A percentile compares a stretch with the other conserved stretches of the same genome.
phyloP scores from a whole-genome alignment of 768 basidiomycete genomes.

The Erythrobasidium yunnanense region DNA sequence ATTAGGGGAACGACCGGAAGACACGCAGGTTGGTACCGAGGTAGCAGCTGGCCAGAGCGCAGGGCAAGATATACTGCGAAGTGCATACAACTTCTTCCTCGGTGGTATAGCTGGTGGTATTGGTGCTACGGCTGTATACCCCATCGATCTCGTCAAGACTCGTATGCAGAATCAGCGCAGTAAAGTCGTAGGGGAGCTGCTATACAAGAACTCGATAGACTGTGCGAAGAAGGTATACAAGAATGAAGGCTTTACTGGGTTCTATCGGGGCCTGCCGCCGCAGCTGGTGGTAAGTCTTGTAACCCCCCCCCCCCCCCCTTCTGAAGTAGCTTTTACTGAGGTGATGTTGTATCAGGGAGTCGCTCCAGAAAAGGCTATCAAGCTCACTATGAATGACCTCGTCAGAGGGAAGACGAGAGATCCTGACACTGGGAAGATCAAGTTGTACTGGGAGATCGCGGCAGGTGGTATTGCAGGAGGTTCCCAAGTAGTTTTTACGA shows the following conservation, averaged over 20 bases:
- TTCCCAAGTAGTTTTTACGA: conserved; percentile 98
- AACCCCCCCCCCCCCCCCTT: background rate
- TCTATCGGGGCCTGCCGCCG: conserved; percentile 90
- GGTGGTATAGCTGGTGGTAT: conserved; percentile 84
- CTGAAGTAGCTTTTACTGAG: background rate
- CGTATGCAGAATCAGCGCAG: conserved; percentile 97
- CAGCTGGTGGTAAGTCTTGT: conserved; percentile 67
- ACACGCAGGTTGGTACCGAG: conserved; percentile 50
- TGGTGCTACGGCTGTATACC: conserved; percentile 95
- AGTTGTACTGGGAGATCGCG: conserved; percentile 74
- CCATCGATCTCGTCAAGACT: conserved; percentile 46
- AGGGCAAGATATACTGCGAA: conserved; percentile 49
- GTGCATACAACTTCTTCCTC: conserved; percentile 72
- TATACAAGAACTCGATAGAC: conserved; percentile 93
- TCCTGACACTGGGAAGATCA: conserved; percentile 89
- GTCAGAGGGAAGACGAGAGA: conserved; percentile 73
- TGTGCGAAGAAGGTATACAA: conserved; percentile 86
- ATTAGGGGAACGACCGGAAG: conserved; percentile 46
- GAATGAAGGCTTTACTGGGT: conserved; percentile 88
- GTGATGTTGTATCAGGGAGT: conserved; percentile 54
- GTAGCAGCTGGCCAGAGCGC: conserved; percentile 8
- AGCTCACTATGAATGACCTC: conserved; percentile 89
- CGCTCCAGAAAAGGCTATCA: conserved; percentile 95
- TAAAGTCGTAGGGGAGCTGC: conserved; percentile 86
- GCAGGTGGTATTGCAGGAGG: conserved; percentile 91